phyloP scores from a whole-genome alignment of 108 stramenopile genomes.

The Fistulifera solaris region DNA sequence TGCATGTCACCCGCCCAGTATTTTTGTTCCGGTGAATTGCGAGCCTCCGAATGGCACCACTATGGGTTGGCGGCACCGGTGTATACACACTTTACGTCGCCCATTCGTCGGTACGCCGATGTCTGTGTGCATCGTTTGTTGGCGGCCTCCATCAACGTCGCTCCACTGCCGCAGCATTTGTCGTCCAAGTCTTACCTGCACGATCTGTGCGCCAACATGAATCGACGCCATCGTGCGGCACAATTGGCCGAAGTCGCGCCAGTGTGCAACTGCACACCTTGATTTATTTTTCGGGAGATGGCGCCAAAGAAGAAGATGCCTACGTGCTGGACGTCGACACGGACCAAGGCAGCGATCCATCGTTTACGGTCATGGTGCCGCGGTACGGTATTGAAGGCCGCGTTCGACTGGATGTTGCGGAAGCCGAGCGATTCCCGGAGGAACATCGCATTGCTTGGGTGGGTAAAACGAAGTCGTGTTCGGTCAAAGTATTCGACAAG shows the following conservation, averaged over 20 bases:
- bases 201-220: conserved; percentile 93
- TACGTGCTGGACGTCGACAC: conserved; percentile 87
- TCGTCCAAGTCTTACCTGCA: conserved; percentile 87
- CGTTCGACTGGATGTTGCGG: conserved; percentile 46
- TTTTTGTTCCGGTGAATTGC: conserved; percentile 94
- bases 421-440: conserved; percentile 42
- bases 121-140: conserved; percentile 97
- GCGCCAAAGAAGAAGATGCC: conserved; percentile 81
- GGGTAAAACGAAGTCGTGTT: conserved; percentile 19
- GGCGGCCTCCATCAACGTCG: conserved; percentile 89
- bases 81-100: conserved; percentile 99
- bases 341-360: conserved; percentile 40
- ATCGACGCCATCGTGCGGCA: conserved; percentile 90
- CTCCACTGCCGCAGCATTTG: conserved; percentile 79
- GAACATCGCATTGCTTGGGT: conserved; percentile 45
- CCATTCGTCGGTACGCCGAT: conserved; percentile 99
- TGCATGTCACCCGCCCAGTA: conserved; percentile 98
- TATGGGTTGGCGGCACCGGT: conserved; percentile 99
- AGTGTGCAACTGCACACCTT: conserved; percentile 89
- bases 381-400: conserved; percentile 97
- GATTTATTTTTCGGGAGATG: conserved; percentile 80
- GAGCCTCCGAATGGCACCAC: conserved; percentile 86
- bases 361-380: conserved; percentile 89
- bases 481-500: conserved; percentile 84
- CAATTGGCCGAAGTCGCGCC: conserved; percentile 91